Evolutionary conservation across 2,329 filamentous ascomycete genomes (phyloP).

Genomic region (Coniella vitis): DNA sequence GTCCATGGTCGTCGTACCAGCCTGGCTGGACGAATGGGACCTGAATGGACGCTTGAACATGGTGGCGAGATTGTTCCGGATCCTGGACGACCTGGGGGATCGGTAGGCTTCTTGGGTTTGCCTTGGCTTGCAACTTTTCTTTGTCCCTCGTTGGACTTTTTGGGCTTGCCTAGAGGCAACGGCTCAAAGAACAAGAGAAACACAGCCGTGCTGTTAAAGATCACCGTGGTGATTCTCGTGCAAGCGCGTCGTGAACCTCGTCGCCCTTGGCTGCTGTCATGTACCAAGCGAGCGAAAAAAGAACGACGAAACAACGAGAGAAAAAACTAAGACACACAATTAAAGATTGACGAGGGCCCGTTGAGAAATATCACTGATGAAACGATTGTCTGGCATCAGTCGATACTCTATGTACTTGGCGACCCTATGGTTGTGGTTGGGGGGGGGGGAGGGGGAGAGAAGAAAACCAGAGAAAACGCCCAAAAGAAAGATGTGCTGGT

Average conservation of each 20-base stretch:
- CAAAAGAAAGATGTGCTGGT: constrained; percentile 25
- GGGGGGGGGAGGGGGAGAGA: constrained; percentile 41
- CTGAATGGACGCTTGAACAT: constrained; percentile 95
- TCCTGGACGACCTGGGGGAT: neutral
- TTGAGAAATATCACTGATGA: constrained; percentile 40
- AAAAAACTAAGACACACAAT: constrained; percentile 23
- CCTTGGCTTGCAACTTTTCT: constrained; percentile 9
- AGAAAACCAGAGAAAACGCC: constrained; percentile 31
- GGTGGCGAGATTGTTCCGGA: constrained; percentile 30
- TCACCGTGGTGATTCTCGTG: constrained; percentile 13
- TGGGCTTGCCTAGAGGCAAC: constrained; percentile 19
- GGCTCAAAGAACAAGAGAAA: constrained; percentile 24
- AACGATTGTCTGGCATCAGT: constrained; percentile 36
- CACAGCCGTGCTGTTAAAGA: constrained; percentile 30
- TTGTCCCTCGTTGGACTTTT: constrained; percentile 11
- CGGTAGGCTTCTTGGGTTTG: constrained; percentile 11
- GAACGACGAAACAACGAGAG: constrained; percentile 41
- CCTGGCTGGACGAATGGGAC: constrained; percentile 54
- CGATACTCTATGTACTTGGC: constrained; percentile 51
- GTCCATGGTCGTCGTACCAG: constrained; percentile 26
- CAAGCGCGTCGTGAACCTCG: constrained; percentile 11
- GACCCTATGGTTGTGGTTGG: constrained; percentile 47
- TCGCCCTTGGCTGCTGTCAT: constrained; percentile 20
- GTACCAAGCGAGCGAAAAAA: constrained; percentile 33
- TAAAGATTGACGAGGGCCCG: constrained; percentile 45